Conservation (phyloP, 805 yeast genomes). For the Hanseniaspora jakobsenii region DNA sequence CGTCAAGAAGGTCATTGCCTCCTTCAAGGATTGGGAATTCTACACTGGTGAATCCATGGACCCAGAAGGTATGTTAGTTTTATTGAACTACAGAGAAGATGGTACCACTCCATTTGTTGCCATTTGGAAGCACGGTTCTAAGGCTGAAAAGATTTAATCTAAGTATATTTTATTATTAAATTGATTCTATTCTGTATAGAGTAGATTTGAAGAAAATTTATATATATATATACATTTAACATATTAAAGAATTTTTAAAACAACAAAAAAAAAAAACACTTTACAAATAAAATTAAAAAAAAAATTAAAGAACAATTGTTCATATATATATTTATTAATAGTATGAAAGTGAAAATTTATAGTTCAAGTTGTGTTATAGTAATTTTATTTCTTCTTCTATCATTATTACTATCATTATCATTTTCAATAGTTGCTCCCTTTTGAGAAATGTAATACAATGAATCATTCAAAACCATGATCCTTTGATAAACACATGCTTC, state of each 20-base stretch:
- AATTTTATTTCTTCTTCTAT: neutral
- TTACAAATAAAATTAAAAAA: no score
- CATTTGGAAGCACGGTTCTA: conserved; percentile 98
- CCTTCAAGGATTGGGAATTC: conserved; percentile 99
- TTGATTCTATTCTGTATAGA: no score
- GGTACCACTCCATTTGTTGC: conserved; percentile 96
- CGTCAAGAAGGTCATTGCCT: conserved; percentile 89
- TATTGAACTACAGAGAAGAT: conserved; percentile 99
- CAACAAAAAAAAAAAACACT: no score
- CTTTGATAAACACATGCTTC: neutral
- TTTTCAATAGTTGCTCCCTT: neutral
- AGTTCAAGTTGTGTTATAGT: neutral
- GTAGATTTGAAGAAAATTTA: no score
- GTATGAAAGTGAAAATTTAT: neutral
- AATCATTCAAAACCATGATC: neutral
- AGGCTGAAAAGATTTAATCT: conserved; percentile 73
- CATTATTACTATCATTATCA: no score
- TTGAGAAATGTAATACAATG: neutral
- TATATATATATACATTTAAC: neutral
- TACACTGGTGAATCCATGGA: conserved; percentile 99
- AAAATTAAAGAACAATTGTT: no score
- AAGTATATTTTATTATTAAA: conserved; percentile 4
- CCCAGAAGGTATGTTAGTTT: conserved; percentile 97
- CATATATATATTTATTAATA: no score
- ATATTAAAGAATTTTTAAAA: no score